phyloP scores from a whole-genome alignment of 306 rosid genomes.

The Purshia tridentata region DNA sequence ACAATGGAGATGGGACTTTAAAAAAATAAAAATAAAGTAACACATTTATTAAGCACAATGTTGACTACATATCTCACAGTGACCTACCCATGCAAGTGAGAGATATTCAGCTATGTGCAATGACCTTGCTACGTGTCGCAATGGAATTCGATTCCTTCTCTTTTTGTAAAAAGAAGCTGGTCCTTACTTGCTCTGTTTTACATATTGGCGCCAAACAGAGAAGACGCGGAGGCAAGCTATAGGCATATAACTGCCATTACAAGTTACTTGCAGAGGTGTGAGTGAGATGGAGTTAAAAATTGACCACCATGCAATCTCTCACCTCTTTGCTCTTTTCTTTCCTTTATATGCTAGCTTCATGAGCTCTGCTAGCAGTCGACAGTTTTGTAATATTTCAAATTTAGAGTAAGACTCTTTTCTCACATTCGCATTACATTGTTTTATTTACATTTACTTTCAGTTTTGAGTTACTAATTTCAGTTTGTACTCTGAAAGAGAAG shows the following conservation, averaged over 20 bases:
- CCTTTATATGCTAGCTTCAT: neutral
- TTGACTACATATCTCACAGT: no score
- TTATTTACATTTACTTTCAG: neutral
- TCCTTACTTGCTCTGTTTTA: neutral
- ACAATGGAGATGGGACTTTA: no score
- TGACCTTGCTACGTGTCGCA: neutral
- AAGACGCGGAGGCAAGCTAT: no score
- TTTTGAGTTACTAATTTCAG: neutral
- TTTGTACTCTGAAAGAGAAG: neutral
- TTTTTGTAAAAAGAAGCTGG: neutral
- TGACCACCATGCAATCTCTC: neutral
- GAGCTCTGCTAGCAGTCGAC: neutral
- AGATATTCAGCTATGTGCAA: no score
- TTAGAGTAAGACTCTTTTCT: neutral
- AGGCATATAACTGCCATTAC: constrained; percentile 1
- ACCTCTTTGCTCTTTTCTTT: no score
- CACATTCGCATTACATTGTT: neutral
- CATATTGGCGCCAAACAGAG: neutral
- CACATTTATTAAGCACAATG: no score
- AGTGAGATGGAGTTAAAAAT: neutral
- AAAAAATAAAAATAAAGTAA: no score
- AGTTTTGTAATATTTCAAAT: neutral
- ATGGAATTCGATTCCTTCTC: neutral
- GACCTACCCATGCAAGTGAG: no score
- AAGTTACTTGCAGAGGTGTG: neutral